A percentile compares a stretch with the other conserved stretches of the same genome.
These are phyloP conservation scores for Quercus dentata DNA, from an alignment of 306 rosid species.

Conservation along the genomic window DNA sequence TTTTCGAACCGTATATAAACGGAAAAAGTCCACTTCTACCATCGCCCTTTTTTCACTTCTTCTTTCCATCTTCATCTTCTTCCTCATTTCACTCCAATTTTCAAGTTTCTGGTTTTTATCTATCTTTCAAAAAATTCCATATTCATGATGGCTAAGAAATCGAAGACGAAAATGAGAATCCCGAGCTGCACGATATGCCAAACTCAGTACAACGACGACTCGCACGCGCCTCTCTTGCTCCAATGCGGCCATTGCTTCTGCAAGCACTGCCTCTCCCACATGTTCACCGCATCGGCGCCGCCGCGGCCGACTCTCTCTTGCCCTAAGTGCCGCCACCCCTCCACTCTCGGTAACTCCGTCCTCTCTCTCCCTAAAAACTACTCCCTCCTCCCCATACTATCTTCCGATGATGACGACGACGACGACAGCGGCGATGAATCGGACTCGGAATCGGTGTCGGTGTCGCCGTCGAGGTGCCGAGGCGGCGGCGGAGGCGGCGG, in stretches of 20 bases:
- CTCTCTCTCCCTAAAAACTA: constrained; percentile 83
- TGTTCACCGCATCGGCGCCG: constrained; percentile 55
- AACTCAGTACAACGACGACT: constrained; percentile 91
- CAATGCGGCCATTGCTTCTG: constrained; percentile 98
- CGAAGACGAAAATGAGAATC: constrained; percentile 47
- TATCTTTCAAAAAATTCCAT: too few species aligned
- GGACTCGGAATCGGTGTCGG: constrained; percentile 35
- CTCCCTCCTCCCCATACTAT: constrained; percentile 78
- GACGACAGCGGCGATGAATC: constrained; percentile 28
- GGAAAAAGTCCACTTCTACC: not conserved
- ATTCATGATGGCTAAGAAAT: not conserved
- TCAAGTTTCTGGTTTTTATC: too few species aligned
- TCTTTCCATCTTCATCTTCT: not conserved
- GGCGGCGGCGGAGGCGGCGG: constrained; percentile 28
- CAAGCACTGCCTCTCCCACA: constrained; percentile 74
- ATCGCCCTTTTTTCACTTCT: not conserved
- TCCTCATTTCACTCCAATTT: not conserved
- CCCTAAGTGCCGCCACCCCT: constrained; percentile 92
- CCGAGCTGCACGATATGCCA: constrained; percentile 94
- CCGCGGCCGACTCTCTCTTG: constrained; percentile 65
- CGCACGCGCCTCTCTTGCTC: constrained; percentile 87
- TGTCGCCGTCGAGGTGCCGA: constrained; percentile 48
- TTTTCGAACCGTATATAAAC: not conserved
- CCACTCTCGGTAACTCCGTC: constrained; percentile 84
- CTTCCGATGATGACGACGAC: constrained; percentile 42